A percentile compares a stretch with the other conserved stretches of the same genome.
Evolutionary conservation across 164 flowering plant species (phyloP).

Genomic region (Nymphaea colorata): DNA sequence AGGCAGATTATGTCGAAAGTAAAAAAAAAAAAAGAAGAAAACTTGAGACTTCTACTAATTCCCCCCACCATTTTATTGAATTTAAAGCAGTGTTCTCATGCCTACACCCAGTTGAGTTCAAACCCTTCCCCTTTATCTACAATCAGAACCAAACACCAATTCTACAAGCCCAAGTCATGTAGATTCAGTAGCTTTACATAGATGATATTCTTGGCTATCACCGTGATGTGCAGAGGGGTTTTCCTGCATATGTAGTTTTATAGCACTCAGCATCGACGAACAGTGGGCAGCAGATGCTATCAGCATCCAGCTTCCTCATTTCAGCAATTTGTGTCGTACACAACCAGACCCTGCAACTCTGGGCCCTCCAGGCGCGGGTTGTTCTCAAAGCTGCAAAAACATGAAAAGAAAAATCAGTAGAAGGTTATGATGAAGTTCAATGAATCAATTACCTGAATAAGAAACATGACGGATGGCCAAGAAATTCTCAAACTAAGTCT

Average conservation of each 20-base stretch:
- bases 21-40: too few relatives aligned
- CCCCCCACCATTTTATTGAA: not conserved
- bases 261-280: not conserved
- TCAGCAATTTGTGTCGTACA: constrained; percentile 78
- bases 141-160: not conserved
- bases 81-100: not conserved
- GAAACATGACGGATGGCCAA: too few relatives aligned
- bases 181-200: not conserved
- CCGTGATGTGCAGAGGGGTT: not conserved
- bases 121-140: not conserved
- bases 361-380: constrained; percentile 89
- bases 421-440: not conserved
- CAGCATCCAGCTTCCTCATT: not conserved
- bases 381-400: constrained; percentile 63
- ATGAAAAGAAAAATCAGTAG: not conserved
- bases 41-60: not conserved
- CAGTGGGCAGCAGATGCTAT: not conserved
- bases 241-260: not conserved
- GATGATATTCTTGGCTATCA: not conserved
- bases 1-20: not conserved
- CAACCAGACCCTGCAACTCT: constrained; percentile 80
- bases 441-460: too few relatives aligned
- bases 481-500: too few relatives aligned
- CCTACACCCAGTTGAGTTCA: not conserved
- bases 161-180: not conserved